phyloP scores from a whole-genome alignment of 805 yeast genomes.

The Vanderwaltozyma tropicalis region DNA sequence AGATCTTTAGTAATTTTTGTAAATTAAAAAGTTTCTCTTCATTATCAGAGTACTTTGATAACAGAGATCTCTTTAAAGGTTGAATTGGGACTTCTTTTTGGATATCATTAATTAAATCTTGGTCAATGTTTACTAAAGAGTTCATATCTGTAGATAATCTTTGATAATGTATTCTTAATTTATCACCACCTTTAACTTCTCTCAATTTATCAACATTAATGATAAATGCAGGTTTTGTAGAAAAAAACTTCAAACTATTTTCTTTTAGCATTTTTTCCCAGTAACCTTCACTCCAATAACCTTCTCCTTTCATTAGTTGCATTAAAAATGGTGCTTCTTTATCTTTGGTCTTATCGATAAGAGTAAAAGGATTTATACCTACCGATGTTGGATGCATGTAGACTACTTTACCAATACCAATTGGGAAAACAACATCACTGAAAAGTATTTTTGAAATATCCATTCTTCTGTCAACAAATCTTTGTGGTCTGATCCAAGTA shows the following conservation, averaged over 20 bases:
- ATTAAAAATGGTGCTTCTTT: constrained; percentile 46
- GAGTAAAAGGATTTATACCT: constrained; percentile 67
- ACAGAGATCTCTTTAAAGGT: constrained; percentile 2
- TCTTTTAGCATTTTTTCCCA: constrained; percentile 60
- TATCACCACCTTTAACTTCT: constrained; percentile 62
- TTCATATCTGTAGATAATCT: constrained; percentile 64
- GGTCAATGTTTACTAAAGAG: constrained; percentile 78
- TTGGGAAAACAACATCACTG: constrained; percentile 80
- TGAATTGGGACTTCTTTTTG: constrained; percentile 41
- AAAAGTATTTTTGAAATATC: constrained; percentile 87
- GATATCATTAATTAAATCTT: constrained; percentile 84
- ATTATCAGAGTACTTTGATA: neutral
- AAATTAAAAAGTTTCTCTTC: neutral
- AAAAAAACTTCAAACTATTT: constrained; percentile 48
- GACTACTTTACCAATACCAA: constrained; percentile 58
- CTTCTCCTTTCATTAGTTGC: constrained; percentile 71
- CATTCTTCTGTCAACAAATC: constrained; percentile 65
- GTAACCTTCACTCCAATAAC: constrained; percentile 87
- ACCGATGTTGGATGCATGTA: constrained; percentile 67
- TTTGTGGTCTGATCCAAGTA: constrained; percentile 68
- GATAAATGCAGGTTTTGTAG: constrained; percentile 76
- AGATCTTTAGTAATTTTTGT: too few species aligned
- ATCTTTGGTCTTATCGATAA: constrained; percentile 27
- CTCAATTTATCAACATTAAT: constrained; percentile 67
- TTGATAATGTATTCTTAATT: constrained; percentile 76